Percentiles rank a stretch among this genome's conserved stretches.
These are phyloP conservation scores for Mycena citricolor DNA, from an alignment of 1,284 basidiomycete species.

Conservation along the genomic window DNA sequence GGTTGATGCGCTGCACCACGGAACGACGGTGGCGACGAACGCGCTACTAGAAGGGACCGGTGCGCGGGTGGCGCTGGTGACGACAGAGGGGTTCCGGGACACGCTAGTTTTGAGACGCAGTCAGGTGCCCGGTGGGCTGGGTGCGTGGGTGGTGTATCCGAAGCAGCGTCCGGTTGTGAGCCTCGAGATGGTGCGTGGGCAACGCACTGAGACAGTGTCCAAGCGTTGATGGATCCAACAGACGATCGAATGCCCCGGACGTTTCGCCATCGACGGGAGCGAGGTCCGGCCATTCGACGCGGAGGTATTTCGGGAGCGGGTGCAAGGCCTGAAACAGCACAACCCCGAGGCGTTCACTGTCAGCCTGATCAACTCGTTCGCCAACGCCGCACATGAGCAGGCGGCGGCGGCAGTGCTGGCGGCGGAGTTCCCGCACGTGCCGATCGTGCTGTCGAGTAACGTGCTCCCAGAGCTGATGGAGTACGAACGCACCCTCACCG, in stretches of 20 bases:
- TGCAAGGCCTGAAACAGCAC: constrained; percentile 25
- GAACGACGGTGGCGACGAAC: constrained; percentile 21
- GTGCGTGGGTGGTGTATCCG: constrained; percentile 32
- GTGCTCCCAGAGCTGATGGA: constrained; percentile 34
- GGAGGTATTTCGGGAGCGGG: constrained; percentile 22
- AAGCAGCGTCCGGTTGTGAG: constrained; percentile 32
- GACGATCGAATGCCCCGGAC: constrained; percentile 32
- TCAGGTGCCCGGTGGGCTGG: constrained; percentile 19
- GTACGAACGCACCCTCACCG: constrained; percentile 34
- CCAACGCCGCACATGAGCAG: constrained; percentile 30
- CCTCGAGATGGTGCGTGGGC: constrained; percentile 27
- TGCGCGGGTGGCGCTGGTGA: constrained; percentile 18
- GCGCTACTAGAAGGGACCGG: constrained; percentile 21
- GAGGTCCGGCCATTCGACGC: constrained; percentile 29
- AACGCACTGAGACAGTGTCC: too few species aligned
- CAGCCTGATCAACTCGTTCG: constrained; percentile 33
- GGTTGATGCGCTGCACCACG: constrained; percentile 20
- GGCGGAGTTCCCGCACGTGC: constrained; percentile 30
- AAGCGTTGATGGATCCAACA: too few species aligned
- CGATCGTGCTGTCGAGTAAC: constrained; percentile 29
- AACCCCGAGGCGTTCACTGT: constrained; percentile 30
- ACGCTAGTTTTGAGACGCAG: constrained; percentile 18
- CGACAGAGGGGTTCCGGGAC: constrained; percentile 19
- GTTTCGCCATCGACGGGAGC: constrained; percentile 29
- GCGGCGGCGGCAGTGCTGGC: constrained; percentile 25